Evolutionary conservation across 2,329 filamentous ascomycete genomes (phyloP).

Genomic region (Fragosphaeria purpurea): DNA sequence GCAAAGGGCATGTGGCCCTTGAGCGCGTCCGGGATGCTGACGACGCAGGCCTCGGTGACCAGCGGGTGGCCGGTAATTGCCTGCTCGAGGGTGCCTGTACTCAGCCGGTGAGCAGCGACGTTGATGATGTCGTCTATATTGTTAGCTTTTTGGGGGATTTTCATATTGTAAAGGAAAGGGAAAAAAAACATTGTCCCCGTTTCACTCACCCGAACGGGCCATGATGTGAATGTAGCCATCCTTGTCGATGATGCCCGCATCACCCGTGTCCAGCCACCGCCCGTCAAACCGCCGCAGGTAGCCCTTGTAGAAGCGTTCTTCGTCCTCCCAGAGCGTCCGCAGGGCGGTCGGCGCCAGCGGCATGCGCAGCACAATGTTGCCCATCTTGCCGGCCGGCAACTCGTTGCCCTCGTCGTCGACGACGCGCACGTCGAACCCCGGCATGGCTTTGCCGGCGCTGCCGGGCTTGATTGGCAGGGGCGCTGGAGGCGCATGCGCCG

Average conservation of each 20-base stretch:
- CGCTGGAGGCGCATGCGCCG: slow-evolving; percentile 15
- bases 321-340: slow-evolving; percentile 76
- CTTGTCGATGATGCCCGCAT: slow-evolving; percentile 75
- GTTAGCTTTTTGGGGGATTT: not conserved
- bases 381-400: slow-evolving; percentile 64
- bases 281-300: slow-evolving; percentile 77
- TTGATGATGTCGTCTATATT: slow-evolving; percentile 76
- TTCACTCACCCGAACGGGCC: slow-evolving; percentile 33
- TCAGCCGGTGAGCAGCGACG: slow-evolving; percentile 86
- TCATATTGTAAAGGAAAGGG: not conserved
- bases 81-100: slow-evolving; percentile 83
- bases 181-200: not conserved
- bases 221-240: slow-evolving; percentile 59
- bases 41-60: slow-evolving; percentile 76
- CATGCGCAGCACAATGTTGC: slow-evolving; percentile 78
- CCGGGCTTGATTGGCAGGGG: slow-evolving; percentile 65
- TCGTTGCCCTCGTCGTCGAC: slow-evolving; percentile 73
- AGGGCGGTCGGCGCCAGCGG: slow-evolving; percentile 82
- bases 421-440: slow-evolving; percentile 77
- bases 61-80: slow-evolving; percentile 71
- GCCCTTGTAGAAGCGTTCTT: slow-evolving; percentile 73
- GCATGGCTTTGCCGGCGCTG: slow-evolving; percentile 83
- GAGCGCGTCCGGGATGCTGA: slow-evolving; percentile 73
- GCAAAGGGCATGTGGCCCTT: slow-evolving; percentile 92
- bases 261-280: slow-evolving; percentile 82